Base-by-base conservation (phyloP, 2,329 filamentous ascomycete genomes). In the Phoma sp. region DNA sequence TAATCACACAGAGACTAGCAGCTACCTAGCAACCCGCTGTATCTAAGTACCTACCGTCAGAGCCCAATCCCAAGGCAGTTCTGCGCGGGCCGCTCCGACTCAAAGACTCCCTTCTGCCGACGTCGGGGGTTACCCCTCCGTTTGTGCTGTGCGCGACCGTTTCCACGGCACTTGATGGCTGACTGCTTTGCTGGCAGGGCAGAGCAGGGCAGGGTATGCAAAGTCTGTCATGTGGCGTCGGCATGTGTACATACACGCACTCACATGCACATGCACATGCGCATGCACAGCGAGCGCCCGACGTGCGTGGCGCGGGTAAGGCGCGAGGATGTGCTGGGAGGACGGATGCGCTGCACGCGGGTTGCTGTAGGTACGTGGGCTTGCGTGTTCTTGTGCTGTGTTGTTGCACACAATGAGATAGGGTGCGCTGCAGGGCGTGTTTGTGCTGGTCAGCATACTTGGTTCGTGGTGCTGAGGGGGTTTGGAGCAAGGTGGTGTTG, bases 351-450 rank as follows among this genome's bases (percentile, higher is more conserved):
- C 38, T 32, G 17, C 12, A 13, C 15, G 51, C 41, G 32, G 17
- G 45, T 35, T 55, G 39, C 51, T 49, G 51, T 55, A 55, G 45
- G 12, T 31, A 31, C 12, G 6, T 45, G 35, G 17, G 29, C 15
- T 35, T 44, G 39, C 35, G 46, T 49, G 25, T 46, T n/a, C 13
- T 13, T 25, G 22, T 9, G n/a, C 0, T 45, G 29, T 50, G 41
- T 22, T 45, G 44, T 47, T 43, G 37, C 43, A 29, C 38, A 25
- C 3, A 13, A 12, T 15, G 19, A 3, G 19, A 24, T 24, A 6
- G 4, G 4, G 15, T 8, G 25, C 22, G 17, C 33, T 36, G 29
- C 13, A 31, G 29, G 29, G 29, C 29, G 6, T 36, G 33, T 36
- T 4, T 36, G 33, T 5, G 33, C 13, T 17, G 4, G 33, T 36